These are phyloP conservation scores for Cyclotella atomus DNA, from an alignment of 108 stramenopile species.

Conservation along the genomic window DNA sequence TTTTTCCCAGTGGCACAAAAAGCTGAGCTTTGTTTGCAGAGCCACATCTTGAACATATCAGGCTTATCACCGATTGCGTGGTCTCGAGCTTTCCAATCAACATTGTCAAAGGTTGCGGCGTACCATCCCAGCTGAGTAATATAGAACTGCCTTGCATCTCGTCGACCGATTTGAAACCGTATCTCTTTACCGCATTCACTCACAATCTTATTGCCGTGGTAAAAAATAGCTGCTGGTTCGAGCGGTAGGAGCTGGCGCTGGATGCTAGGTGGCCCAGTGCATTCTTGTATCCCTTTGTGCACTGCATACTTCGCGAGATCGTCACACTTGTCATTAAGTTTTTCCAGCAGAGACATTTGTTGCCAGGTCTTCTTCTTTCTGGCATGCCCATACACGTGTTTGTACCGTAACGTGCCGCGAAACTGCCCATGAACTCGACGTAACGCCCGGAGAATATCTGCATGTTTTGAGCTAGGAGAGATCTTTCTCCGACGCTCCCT, in stretches of 20 bases:
- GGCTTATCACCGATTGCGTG: not conserved
- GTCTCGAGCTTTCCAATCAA: conserved; percentile 1
- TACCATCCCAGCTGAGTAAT: not conserved
- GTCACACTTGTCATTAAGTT: not conserved
- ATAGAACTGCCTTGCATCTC: not conserved
- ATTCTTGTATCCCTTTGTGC: no score
- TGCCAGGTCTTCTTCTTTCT: not conserved
- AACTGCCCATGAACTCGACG: not conserved
- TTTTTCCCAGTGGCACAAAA: conserved; percentile 3
- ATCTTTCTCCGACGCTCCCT: not conserved
- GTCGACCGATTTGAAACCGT: not conserved
- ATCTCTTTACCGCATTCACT: not conserved
- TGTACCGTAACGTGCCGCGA: not conserved
- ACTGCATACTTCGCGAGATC: not conserved
- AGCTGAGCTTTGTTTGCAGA: not conserved
- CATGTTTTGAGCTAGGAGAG: not conserved
- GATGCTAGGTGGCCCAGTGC: no score
- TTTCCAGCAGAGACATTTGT: not conserved
- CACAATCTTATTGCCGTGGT: not conserved
- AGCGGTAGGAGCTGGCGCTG: no score
- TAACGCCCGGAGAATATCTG: not conserved
- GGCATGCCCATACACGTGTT: not conserved
- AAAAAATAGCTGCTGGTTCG: no score
- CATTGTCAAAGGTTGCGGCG: not conserved
- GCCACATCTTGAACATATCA: not conserved